phyloP scores from a whole-genome alignment of 2,329 filamentous ascomycete species.

The Fonsecaea pugnacius region DNA sequence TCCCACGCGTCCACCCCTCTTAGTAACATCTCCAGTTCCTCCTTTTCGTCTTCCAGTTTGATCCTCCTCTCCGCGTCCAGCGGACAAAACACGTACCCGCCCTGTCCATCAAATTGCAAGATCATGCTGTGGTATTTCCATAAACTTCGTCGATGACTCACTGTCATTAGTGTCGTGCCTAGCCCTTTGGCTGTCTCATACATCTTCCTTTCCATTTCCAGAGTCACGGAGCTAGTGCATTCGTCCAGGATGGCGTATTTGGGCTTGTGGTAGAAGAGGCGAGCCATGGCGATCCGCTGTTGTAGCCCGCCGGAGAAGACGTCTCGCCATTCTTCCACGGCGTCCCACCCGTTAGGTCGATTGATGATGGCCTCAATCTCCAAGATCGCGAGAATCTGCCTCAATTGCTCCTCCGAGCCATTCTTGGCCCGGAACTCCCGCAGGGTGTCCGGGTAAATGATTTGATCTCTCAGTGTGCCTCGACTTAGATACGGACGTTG shows the following conservation, averaged over 20 bases:
- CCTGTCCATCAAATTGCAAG: constrained; percentile 94
- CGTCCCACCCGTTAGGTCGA: constrained; percentile 82
- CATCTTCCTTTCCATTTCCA: constrained; percentile 94
- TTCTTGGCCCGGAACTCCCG: constrained; percentile 85
- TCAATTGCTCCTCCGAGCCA: constrained; percentile 78
- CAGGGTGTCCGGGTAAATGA: constrained; percentile 91
- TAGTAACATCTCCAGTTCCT: constrained; percentile 85
- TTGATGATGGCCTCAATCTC: constrained; percentile 83
- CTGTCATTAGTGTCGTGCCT: constrained; percentile 95
- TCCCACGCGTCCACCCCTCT: constrained; percentile 86
- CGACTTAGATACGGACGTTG: constrained; percentile 92
- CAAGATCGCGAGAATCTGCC: constrained; percentile 74
- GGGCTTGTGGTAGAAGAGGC: constrained; percentile 90
- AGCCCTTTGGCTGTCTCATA: constrained; percentile 93
- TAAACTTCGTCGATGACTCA: constrained; percentile 84
- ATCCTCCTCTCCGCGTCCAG: constrained; percentile 86
- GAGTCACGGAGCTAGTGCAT: constrained; percentile 91
- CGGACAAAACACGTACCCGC: constrained; percentile 83
- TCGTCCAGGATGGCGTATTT: constrained; percentile 96
- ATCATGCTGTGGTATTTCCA: constrained; percentile 98
- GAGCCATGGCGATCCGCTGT: constrained; percentile 94
- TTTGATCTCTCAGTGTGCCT: constrained; percentile 91
- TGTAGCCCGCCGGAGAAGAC: constrained; percentile 90
- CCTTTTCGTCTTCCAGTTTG: constrained; percentile 91
- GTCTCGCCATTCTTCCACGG: constrained; percentile 95